phyloP scores from a whole-genome alignment of 805 yeast genomes.

The Candida yuanshanica region DNA sequence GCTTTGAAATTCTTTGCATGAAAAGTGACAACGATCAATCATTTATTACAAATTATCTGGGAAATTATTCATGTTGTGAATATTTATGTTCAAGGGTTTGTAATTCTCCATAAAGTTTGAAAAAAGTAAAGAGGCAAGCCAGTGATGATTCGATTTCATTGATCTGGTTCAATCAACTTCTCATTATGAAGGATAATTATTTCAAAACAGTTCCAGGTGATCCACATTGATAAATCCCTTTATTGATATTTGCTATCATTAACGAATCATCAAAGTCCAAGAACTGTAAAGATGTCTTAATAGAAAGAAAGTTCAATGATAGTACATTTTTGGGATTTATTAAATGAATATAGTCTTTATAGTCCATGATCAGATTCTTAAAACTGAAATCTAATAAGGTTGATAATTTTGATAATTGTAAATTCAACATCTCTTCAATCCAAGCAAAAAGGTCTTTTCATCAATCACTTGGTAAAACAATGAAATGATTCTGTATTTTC shows the following conservation, averaged over 20 bases:
- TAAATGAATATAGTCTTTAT: background rate
- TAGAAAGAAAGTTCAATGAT: background rate
- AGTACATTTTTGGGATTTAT: background rate
- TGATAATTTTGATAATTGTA: background rate
- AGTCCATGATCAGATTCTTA: background rate
- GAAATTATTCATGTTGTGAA: background rate
- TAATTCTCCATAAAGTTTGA: background rate
- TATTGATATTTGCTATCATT: background rate
- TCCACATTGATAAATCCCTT: background rate
- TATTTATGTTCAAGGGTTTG: background rate
- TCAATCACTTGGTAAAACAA: background rate
- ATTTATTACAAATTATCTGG: background rate
- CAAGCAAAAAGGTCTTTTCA: background rate
- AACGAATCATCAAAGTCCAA: background rate
- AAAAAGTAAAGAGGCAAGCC: background rate
- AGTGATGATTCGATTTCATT: background rate
- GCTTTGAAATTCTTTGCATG: background rate
- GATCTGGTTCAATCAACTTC: background rate
- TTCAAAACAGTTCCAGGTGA: background rate
- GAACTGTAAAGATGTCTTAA: background rate
- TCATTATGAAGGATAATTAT: background rate
- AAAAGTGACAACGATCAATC: background rate
- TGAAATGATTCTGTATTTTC: background rate
- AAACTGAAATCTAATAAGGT: background rate
- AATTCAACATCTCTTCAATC: background rate